Percentiles rank a stretch among this genome's conserved stretches.
phyloP scores from a whole-genome alignment of 495 filamentous ascomycete species.

The Paragyromitra xinjiangensis region DNA sequence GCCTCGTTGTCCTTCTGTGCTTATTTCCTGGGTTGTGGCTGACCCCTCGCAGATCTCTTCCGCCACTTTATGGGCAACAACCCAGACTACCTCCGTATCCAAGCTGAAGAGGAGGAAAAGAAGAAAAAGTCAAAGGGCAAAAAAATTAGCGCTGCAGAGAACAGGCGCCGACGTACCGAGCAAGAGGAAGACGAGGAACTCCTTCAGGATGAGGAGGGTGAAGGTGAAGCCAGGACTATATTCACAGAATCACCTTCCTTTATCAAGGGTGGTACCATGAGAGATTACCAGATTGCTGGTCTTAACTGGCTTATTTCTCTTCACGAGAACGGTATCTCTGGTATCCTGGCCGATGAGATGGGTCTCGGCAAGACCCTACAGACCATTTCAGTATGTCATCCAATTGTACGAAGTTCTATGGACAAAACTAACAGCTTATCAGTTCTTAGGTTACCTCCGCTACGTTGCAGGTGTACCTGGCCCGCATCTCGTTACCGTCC shows the following conservation, averaged over 20 bases:
- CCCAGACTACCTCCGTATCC: constrained; percentile 87
- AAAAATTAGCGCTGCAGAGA: constrained; percentile 85
- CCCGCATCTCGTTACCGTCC: constrained; percentile 92
- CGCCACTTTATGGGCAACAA: constrained; percentile 99
- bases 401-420: not conserved
- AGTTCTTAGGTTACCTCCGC: constrained; percentile 92
- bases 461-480: constrained; percentile 86
- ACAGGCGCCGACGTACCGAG: constrained; percentile 84
- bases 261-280: constrained; percentile 85
- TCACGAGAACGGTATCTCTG: constrained; percentile 98
- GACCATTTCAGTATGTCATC: constrained; percentile 67
- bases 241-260: constrained; percentile 93
- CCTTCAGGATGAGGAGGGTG: constrained; percentile 86
- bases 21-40: constrained; percentile 2
- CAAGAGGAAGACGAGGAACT: constrained; percentile 98
- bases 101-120: constrained; percentile 85
- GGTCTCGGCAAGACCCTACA: constrained; percentile 94
- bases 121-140: constrained; percentile 75
- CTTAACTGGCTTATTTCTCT: constrained; percentile 98
- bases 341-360: constrained; percentile 98
- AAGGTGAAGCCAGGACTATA: constrained; percentile 82
- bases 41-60: constrained; percentile 74
- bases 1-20: not conserved
- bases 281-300: constrained; percentile 94
- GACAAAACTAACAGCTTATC: constrained; percentile 59